These are phyloP conservation scores for Backusella luteola DNA, from an alignment of 192 early-diverging fungal genomes.

Conservation along the genomic window DNA sequence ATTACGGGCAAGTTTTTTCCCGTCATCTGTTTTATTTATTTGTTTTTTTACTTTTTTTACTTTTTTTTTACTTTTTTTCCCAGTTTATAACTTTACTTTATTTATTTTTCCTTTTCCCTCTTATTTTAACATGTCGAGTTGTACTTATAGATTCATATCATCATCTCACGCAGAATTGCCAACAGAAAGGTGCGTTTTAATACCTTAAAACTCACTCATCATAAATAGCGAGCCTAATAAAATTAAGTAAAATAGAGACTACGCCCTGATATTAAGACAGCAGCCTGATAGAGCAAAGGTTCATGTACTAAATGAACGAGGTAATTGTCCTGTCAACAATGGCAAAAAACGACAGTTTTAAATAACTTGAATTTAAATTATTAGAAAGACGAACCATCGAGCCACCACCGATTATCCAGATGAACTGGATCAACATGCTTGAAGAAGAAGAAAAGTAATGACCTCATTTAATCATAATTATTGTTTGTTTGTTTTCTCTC, in stretches of 20 bases:
- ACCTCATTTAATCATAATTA: neutral
- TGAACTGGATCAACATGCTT: constrained; percentile 12
- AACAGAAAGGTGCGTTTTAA: neutral
- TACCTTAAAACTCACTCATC: neutral
- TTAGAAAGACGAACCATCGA: constrained; percentile 34
- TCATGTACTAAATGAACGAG: constrained; percentile 24
- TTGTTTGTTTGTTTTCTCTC: neutral
- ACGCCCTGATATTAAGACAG: constrained; percentile 24
- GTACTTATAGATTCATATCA: constrained; percentile 14
- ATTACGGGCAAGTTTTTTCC: constrained; percentile 10
- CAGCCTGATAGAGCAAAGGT: constrained; percentile 31
- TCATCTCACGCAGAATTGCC: constrained; percentile 1
- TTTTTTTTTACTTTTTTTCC: constrained; percentile 3
- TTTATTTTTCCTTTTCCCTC: constrained; percentile 8
- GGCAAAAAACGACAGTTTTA: neutral
- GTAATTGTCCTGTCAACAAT: constrained; percentile 8
- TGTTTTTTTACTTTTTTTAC: neutral
- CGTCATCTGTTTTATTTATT: constrained; percentile 7
- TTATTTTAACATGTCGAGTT: constrained; percentile 12
- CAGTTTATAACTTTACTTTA: neutral
- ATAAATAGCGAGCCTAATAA: neutral
- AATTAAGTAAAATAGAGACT: constrained; percentile 4
- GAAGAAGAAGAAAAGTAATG: constrained; percentile 20
- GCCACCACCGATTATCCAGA: constrained; percentile 31
- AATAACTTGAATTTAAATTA: neutral